These are phyloP conservation scores for Ceratocystis variospora DNA, from an alignment of 2,329 filamentous ascomycete species.

Conservation along the genomic window DNA sequence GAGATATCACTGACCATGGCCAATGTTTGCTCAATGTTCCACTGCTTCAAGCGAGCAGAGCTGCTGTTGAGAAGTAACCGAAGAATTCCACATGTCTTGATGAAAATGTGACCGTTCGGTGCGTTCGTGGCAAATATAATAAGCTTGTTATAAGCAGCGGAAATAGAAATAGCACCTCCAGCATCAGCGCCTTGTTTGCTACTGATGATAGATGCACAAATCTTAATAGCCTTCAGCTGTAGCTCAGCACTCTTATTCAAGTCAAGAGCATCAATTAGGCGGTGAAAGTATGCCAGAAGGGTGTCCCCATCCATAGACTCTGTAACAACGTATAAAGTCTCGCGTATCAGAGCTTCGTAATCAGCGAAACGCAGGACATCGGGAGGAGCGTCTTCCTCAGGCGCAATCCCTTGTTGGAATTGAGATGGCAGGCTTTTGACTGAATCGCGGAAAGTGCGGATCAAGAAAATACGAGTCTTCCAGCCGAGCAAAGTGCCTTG, in stretches of 20 bases:
- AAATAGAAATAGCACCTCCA: conserved; percentile 28
- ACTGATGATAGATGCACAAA: conserved; percentile 25
- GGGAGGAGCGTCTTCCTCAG: not conserved
- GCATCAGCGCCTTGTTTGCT: conserved; percentile 10
- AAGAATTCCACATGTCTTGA: conserved; percentile 31
- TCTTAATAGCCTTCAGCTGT: conserved; percentile 33
- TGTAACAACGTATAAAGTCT: conserved; percentile 26
- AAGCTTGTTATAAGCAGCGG: conserved; percentile 32
- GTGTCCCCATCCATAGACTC: conserved; percentile 24
- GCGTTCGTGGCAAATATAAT: conserved; percentile 13
- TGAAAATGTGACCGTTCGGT: conserved; percentile 24
- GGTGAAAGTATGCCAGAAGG: conserved; percentile 30
- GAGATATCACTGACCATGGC: conserved; percentile 28
- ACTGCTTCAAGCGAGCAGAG: conserved; percentile 39
- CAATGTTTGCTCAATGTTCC: conserved; percentile 43
- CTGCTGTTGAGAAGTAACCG: conserved; percentile 37
- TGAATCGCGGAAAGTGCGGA: conserved; percentile 18
- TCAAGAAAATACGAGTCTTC: conserved; percentile 34
- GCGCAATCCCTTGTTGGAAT: not conserved
- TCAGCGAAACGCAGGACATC: conserved; percentile 9
- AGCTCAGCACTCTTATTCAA: conserved; percentile 27
- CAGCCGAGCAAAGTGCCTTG: conserved; percentile 31
- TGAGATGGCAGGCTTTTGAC: conserved; percentile 4
- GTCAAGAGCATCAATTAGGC: conserved; percentile 27
- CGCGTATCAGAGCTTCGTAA: conserved; percentile 26